A percentile compares a stretch with the other conserved stretches of the same genome.
These are phyloP conservation scores for Phytophthora rubi DNA, from an alignment of 352 stramenopile genomes.

Conservation along the genomic window DNA sequence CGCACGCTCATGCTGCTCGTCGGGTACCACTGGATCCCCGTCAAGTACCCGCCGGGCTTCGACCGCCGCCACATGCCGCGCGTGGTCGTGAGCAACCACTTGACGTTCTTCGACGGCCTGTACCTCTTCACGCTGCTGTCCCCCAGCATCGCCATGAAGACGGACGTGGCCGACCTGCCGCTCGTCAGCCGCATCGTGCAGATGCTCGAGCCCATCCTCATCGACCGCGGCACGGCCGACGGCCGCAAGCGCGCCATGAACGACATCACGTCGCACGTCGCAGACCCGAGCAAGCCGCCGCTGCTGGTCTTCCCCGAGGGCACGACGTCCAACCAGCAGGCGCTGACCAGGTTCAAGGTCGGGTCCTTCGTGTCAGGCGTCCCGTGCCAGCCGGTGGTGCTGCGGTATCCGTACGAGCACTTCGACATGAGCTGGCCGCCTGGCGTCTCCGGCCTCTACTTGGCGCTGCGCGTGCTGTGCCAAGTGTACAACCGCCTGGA, in stretches of 20 bases:
- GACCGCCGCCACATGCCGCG: slow-evolving; percentile 37
- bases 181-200: slow-evolving; percentile 65
- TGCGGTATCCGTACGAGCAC: slow-evolving; percentile 73
- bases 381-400: slow-evolving; percentile 62
- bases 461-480: slow-evolving; percentile 68
- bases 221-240: slow-evolving; percentile 56
- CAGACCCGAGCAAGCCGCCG: slow-evolving; percentile 46
- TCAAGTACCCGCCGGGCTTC: slow-evolving; percentile 47
- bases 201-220: slow-evolving; percentile 69
- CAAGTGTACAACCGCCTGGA: slow-evolving; percentile 75
- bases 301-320: slow-evolving; percentile 78
- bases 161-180: slow-evolving; percentile 61
- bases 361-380: slow-evolving; percentile 69
- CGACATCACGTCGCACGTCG: slow-evolving; percentile 69
- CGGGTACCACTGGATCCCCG: slow-evolving; percentile 73
- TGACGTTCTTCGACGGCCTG: slow-evolving; percentile 71
- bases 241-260: slow-evolving; percentile 62
- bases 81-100: slow-evolving; percentile 76
- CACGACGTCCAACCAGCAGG: slow-evolving; percentile 76
- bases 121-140: slow-evolving; percentile 62
- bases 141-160: slow-evolving; percentile 80
- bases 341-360: slow-evolving; percentile 80
- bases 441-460: slow-evolving; percentile 55
- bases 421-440: slow-evolving; percentile 80
- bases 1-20: slow-evolving; percentile 63